Conservation (phyloP, 805 yeast species). For the Kuraishia ogatae region DNA sequence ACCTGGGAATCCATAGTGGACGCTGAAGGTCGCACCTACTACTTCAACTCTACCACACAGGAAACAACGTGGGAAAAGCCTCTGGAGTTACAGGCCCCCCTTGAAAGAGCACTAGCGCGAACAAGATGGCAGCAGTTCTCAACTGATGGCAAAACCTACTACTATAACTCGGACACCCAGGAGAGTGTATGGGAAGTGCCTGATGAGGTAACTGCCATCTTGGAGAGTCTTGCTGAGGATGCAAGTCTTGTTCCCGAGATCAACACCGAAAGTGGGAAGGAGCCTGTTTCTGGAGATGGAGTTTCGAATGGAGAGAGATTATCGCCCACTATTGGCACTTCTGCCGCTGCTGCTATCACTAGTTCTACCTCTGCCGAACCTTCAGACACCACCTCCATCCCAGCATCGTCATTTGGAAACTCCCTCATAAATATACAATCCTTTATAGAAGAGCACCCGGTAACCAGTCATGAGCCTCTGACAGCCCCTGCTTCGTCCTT, state of each 20-base stretch:
- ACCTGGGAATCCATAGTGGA: constrained; percentile 61
- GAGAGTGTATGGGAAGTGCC: constrained; percentile 84
- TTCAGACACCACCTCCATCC: background rate
- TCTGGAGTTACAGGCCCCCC: constrained; percentile 31
- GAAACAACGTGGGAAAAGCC: constrained; percentile 84
- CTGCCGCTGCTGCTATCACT: background rate
- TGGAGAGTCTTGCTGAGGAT: constrained; percentile 3
- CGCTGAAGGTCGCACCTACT: constrained; percentile 62
- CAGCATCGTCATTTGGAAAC: constrained; percentile 6
- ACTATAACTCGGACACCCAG: constrained; percentile 54
- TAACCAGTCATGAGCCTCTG: background rate
- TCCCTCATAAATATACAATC: constrained; percentile 6
- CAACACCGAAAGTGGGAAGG: constrained; percentile 4
- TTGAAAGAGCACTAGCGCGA: constrained; percentile 33
- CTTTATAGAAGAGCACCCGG: constrained; percentile 4
- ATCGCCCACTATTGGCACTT: background rate
- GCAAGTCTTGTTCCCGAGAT: constrained; percentile 4
- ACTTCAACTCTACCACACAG: constrained; percentile 55
- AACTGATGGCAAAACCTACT: constrained; percentile 50
- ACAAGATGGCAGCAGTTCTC: constrained; percentile 46
- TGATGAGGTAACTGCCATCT: constrained; percentile 24
- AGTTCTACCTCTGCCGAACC: background rate
- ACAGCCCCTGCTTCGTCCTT: background rate
- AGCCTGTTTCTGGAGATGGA: background rate
- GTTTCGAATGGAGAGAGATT: background rate